Conservation (phyloP, 108 stramenopile species). For the Discostella stelligeroides region DNA sequence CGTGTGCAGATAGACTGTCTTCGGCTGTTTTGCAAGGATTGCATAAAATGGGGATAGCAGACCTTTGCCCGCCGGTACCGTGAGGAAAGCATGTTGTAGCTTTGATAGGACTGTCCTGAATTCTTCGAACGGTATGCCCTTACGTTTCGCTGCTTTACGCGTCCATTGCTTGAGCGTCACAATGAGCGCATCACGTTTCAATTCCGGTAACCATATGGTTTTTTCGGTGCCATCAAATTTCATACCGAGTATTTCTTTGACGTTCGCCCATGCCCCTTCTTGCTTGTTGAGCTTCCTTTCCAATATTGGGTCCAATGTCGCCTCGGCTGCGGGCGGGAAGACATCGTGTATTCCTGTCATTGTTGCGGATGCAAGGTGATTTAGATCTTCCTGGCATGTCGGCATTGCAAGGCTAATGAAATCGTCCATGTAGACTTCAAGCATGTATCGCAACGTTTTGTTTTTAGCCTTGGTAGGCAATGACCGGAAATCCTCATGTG, state of each 20-base stretch:
- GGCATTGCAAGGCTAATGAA: slow-evolving; percentile 18
- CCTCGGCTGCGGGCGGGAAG: neutral
- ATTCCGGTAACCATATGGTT: slow-evolving; percentile 8
- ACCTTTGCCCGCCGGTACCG: slow-evolving; percentile 5
- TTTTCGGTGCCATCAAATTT: slow-evolving; percentile 13
- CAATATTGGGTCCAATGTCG: slow-evolving; percentile 37
- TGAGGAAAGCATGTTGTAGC: slow-evolving; percentile 11
- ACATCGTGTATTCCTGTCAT: slow-evolving; percentile 19
- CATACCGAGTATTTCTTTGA: slow-evolving; percentile 17
- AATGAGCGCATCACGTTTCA: neutral
- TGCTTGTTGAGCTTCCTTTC: slow-evolving; percentile 48
- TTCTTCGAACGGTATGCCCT: slow-evolving; percentile 11
- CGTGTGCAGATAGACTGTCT: neutral
- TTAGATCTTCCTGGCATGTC: neutral
- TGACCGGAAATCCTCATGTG: no score
- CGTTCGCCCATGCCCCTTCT: slow-evolving; percentile 5
- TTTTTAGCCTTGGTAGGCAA: no score
- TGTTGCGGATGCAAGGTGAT: neutral
- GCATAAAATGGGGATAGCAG: neutral
- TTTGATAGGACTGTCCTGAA: slow-evolving; percentile 6
- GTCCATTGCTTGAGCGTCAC: neutral
- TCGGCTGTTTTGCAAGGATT: neutral
- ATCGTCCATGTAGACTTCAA: slow-evolving; percentile 41
- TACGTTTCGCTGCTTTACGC: neutral
- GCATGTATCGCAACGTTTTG: neutral